Percentiles rank a stretch among this genome's conserved stretches.
Evolutionary conservation across 768 basidiomycete species (phyloP).

Genomic region (Lentinula sp.): DNA sequence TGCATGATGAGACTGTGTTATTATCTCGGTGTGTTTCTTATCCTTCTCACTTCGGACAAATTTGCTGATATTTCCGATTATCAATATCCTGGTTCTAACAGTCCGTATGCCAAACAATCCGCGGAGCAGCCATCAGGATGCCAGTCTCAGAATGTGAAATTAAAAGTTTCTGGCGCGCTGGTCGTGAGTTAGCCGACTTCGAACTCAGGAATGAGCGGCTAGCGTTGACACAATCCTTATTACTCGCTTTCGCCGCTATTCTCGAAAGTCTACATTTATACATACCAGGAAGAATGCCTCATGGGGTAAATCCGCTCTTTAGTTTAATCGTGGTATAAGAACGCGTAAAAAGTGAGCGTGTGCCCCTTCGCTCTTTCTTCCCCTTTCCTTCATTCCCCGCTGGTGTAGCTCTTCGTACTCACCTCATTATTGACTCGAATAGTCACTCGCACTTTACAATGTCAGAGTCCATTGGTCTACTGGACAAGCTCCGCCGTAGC

Average conservation of each 20-base stretch:
- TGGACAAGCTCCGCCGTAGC: conserved; percentile 12
- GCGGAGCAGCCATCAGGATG: not conserved
- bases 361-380: not conserved
- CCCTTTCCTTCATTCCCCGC: not conserved
- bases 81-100: not conserved
- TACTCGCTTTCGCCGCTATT: not conserved
- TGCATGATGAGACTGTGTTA: not conserved
- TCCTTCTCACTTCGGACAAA: not conserved
- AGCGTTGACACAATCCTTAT: not conserved
- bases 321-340: not conserved
- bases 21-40: not conserved
- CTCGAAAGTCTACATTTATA: not conserved
- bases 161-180: not conserved
- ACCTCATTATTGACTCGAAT: not conserved
- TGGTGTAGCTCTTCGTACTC: not conserved
- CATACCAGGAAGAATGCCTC: not conserved
- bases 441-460: not conserved
- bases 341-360: not conserved
- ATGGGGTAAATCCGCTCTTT: not conserved
- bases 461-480: not conserved
- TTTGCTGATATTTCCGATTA: not conserved
- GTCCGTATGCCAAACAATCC: not conserved
- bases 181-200: not conserved
- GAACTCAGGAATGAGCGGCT: not conserved
- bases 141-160: not conserved